phyloP scores from a whole-genome alignment of 1,284 basidiomycete genomes.

The Trametes hirsuta region DNA sequence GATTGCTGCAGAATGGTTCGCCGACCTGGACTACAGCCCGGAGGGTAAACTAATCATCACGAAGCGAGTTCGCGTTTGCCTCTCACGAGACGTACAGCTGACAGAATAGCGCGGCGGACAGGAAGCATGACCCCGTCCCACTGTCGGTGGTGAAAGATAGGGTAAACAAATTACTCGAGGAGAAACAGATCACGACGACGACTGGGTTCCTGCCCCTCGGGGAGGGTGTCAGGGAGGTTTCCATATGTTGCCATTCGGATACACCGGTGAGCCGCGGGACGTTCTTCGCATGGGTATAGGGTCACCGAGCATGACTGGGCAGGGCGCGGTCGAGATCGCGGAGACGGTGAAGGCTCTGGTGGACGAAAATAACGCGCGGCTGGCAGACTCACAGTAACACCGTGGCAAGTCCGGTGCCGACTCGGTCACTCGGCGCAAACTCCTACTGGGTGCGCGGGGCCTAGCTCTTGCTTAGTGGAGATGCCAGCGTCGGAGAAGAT shows the following conservation, averaged over 20 bases:
- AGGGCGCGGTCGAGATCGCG: constrained; percentile 58
- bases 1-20: constrained; percentile 57
- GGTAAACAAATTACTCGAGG: constrained; percentile 36
- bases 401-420: background rate
- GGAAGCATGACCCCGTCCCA: constrained; percentile 54
- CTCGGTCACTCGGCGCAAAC: too few relatives aligned
- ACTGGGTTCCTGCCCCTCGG: constrained; percentile 48
- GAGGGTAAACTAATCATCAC: constrained; percentile 61
- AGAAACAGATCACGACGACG: constrained; percentile 44
- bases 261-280: constrained; percentile 50
- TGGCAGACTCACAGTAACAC: background rate
- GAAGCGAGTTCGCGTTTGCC: constrained; percentile 40
- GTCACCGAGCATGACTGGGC: background rate
- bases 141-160: constrained; percentile 46
- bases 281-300: background rate
- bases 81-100: background rate
- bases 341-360: constrained; percentile 51
- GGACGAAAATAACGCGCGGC: constrained; percentile 38
- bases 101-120: constrained; percentile 23
- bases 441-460: too few relatives aligned
- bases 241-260: constrained; percentile 69
- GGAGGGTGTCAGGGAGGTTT: constrained; percentile 49
- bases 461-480: too few relatives aligned
- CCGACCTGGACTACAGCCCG: constrained; percentile 58
- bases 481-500: too few relatives aligned